Base-by-base conservation (phyloP, 495 filamentous ascomycete genomes). In the Xylaria nigripes region DNA sequence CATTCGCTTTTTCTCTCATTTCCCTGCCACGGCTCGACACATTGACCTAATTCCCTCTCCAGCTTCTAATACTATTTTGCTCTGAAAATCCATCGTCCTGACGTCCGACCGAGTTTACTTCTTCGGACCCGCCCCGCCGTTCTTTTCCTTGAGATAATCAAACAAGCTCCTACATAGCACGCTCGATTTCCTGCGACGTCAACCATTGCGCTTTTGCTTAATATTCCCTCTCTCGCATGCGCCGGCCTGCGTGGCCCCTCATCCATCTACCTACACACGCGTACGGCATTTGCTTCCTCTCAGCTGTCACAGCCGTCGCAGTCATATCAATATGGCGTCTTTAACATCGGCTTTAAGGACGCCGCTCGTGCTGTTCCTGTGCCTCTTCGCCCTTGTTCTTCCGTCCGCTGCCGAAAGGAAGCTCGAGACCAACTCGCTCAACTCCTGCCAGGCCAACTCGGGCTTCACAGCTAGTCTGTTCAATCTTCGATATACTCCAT, bases 401-500 rank as follows among this genome's bases (percentile, higher is more conserved):
- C 67, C 64, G 32, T 60, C 57, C 36, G 60, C 64, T 27, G 69
- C 62, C 34, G 64, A 66, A 34, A 48, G 61, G 46, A 65, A 71
- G 24, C 70, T 94, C 49, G 74, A 86, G 63, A 90, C 89, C 38
- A 86, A 81, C 58, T 88, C 89, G 48, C 76, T 94, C 50, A 86
- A 82, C 52, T 72, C 86, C 23, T 94, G 89, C 64, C 86, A 89
- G 74, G 77, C 81, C 45, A 84, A 87, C 62, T 87, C 86, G 16
- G 85, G 82, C 56, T 91, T 93, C 64, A 86, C 86, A 6, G 89
- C 89, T 32, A 88, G 84, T 52, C 75, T 90, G 24, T 93, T 94
- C 75, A 84, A 86, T 46, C 85, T 93, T 65, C 74, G 78, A 50
- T 93, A 88, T 69, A 90, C 81, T 13, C 87, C 89, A 6, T 74